Evolutionary conservation across 139 green algal species (phyloP).

Genomic region (Dunaliella primolecta): DNA sequence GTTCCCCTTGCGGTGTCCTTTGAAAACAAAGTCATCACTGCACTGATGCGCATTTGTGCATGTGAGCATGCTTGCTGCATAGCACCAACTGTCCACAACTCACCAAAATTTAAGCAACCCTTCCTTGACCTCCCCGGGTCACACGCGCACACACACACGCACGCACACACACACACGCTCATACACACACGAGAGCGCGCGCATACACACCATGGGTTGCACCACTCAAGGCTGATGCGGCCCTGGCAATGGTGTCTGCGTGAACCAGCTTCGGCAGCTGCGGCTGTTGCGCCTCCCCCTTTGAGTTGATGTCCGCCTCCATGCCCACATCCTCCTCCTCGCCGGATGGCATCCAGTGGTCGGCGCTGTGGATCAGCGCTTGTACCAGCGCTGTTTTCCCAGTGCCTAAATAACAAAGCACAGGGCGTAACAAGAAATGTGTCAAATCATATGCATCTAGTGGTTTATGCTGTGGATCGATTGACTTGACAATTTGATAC

Average conservation of each 20-base stretch:
- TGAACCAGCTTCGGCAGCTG: neutral
- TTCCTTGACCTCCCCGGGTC: no score
- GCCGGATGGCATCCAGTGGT: slow-evolving; percentile 21
- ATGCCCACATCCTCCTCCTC: neutral
- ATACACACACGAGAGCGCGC: neutral
- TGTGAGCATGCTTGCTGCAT: no score
- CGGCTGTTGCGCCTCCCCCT: neutral
- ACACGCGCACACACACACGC: neutral
- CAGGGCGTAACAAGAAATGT: no score
- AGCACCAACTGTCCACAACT: no score
- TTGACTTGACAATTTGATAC: no score
- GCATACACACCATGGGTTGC: neutral
- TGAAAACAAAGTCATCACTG: no score
- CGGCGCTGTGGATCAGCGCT: slow-evolving; percentile 22
- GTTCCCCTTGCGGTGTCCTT: no score
- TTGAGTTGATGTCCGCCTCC: neutral
- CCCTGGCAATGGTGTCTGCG: neutral
- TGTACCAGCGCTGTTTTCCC: slow-evolving; percentile 27
- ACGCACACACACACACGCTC: neutral
- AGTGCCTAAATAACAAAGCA: slow-evolving; percentile 18
- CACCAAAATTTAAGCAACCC: no score
- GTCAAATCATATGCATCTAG: no score
- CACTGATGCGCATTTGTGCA: no score
- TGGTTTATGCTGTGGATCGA: no score
- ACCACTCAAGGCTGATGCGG: no score